Percentiles rank a stretch among this genome's conserved stretches.
Evolutionary conservation across 148 eudicot genomes (phyloP).

Genomic region (Rhododendron ferrugineum): DNA sequence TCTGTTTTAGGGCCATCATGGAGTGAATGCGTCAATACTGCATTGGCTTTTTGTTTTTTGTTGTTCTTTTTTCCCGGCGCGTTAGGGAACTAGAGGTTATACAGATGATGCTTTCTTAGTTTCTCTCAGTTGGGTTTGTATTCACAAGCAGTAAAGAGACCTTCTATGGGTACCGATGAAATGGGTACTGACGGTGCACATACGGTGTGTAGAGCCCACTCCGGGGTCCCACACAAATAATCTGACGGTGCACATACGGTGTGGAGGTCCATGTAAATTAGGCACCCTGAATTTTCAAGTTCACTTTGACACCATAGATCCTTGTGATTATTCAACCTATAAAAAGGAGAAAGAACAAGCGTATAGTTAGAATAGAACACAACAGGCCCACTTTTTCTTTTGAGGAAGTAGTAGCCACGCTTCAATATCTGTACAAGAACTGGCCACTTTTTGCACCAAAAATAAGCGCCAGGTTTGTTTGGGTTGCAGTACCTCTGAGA

Average conservation of each 20-base stretch:
- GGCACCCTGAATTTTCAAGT: neutral
- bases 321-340: neutral
- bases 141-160: neutral
- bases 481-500: neutral
- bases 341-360: neutral
- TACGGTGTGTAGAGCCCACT: too few species aligned
- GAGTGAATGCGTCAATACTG: neutral
- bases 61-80: neutral
- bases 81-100: neutral
- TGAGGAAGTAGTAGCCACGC: conserved; percentile 11
- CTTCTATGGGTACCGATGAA: too few species aligned
- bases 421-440: conserved; percentile 7
- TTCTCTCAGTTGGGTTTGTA: neutral
- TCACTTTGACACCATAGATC: neutral
- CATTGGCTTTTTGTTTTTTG: neutral
- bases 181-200: too few species aligned
- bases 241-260: too few species aligned
- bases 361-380: neutral
- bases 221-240: too few species aligned
- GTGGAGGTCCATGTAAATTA: neutral
- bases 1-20: neutral
- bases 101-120: neutral
- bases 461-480: neutral
- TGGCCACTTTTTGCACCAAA: conserved; percentile 7
- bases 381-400: neutral